phyloP scores from a whole-genome alignment of 1,139 yeast genomes.

The Kodamaea arcana region DNA sequence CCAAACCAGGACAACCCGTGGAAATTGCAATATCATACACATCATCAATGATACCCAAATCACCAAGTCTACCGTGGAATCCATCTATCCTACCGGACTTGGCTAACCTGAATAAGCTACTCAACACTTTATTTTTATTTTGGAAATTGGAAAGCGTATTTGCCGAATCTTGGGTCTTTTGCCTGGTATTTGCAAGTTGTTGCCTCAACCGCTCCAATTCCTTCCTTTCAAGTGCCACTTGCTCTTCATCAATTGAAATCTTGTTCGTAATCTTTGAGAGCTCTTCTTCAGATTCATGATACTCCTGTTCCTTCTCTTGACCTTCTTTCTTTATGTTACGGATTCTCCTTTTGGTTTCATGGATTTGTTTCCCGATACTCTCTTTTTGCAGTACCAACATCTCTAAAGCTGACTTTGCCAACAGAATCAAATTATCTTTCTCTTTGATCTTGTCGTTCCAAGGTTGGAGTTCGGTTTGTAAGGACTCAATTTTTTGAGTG shows the following conservation, averaged over 20 bases:
- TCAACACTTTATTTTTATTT: constrained; percentile 70
- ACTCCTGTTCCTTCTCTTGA: constrained; percentile 46
- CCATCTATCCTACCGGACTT: constrained; percentile 84
- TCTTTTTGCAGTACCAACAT: constrained; percentile 50
- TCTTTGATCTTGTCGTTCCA: constrained; percentile 71
- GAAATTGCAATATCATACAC: constrained; percentile 90
- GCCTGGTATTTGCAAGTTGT: constrained; percentile 54
- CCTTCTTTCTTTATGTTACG: constrained; percentile 51
- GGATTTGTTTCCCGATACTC: constrained; percentile 42
- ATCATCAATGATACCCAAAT: constrained; percentile 82
- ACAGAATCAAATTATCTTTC: constrained; percentile 62
- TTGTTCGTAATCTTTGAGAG: constrained; percentile 50
- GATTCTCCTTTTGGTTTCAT: constrained; percentile 45
- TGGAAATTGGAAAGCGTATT: constrained; percentile 53
- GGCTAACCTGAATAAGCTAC: constrained; percentile 64
- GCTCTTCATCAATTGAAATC: constrained; percentile 54
- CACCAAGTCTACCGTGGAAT: constrained; percentile 87
- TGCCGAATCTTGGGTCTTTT: constrained; percentile 62
- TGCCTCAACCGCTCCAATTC: constrained; percentile 51
- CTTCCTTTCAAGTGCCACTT: constrained; percentile 45
- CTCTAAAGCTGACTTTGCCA: constrained; percentile 62
- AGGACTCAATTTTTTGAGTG: constrained; percentile 56
- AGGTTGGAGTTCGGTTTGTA: constrained; percentile 73
- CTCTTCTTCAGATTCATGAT: constrained; percentile 40
- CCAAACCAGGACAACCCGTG: constrained; percentile 89